Evolutionary conservation across 768 basidiomycete genomes (phyloP), one percentile per base, ranked within the genome.

Genomic region (Pulveroboletus sp.): DNA sequence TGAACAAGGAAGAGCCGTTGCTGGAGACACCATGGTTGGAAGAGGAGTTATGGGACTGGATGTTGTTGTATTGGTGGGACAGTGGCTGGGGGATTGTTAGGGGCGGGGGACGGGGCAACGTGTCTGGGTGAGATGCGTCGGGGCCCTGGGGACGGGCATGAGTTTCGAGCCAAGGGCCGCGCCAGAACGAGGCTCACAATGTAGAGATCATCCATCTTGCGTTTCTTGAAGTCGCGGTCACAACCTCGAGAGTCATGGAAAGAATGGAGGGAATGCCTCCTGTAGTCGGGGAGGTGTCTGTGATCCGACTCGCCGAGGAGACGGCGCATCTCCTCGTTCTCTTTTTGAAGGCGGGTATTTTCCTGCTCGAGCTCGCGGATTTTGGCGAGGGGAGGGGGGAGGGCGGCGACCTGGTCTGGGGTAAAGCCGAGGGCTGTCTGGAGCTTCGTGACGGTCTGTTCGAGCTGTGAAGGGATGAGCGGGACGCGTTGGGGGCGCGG

Each of bases 351-450:
- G 10, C 82, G 73, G 45, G 75, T 69, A 60, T 88, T 89, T 63
- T 93, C 90, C 60, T 88, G 81, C 64, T 91, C 86, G 45, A 93
- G 80, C 63, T 90, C 89, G 24, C 85, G 81, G 58, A 92, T 86
- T 61, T 86, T 85, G 57, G 81, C 68, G 9, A 85, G 73, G 0
- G 86, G 84, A 2, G 87, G 83, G 0, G 87, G 86, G 3, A 89
- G 74, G 1, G 82, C 80, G 4, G 80, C 76, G 22, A 89, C 81
- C 57, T 90, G 84, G 60, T 91, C 89, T 17, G 85, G 80, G 10
- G 86, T 75, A 53, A 83, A 80, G 2, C 83, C 82, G 34, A 89
- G 74, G 0, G 83, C 81, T 0, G 82, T 82, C 61, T 92, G 89
- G 4, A 93, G 79, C 62, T 89, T 89, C 1, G 86, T 86, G 26